phyloP scores from a whole-genome alignment of 352 stramenopile species.

The Phytophthora aleatoria region DNA sequence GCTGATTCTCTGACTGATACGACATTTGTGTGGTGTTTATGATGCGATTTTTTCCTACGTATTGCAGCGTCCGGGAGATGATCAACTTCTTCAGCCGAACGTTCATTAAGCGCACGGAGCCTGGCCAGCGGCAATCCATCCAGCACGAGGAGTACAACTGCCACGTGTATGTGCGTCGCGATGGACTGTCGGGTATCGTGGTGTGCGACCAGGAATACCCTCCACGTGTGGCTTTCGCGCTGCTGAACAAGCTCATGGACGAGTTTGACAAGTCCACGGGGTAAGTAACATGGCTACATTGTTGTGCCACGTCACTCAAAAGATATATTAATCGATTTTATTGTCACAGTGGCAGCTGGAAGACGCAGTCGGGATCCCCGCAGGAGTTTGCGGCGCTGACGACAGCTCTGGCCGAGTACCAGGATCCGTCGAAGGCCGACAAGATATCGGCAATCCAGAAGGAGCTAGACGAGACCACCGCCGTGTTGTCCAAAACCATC shows the following conservation, averaged over 20 bases:
- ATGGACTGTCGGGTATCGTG: constrained; percentile 96
- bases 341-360: constrained; percentile 60
- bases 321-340: constrained; percentile 15
- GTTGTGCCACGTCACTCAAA: constrained; percentile 20
- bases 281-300: constrained; percentile 32
- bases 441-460: constrained; percentile 99
- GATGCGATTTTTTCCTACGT: background rate
- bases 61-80: constrained; percentile 95
- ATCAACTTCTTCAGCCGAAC: constrained; percentile 99
- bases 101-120: constrained; percentile 97
- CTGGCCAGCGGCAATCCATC: constrained; percentile 97
- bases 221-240: constrained; percentile 96
- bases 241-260: constrained; percentile 97
- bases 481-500: constrained; percentile 99
- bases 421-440: constrained; percentile 98
- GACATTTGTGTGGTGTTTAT: constrained; percentile 9
- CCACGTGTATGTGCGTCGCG: constrained; percentile 97
- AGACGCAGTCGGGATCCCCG: constrained; percentile 65
- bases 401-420: constrained; percentile 96
- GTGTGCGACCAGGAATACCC: constrained; percentile 99
- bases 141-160: constrained; percentile 99
- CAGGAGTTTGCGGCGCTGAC: constrained; percentile 91
- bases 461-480: constrained; percentile 99
- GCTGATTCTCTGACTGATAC: background rate
- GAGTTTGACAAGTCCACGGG: constrained; percentile 91